phyloP scores from a whole-genome alignment of 306 rosid genomes.

The Ormosia emarginata region DNA sequence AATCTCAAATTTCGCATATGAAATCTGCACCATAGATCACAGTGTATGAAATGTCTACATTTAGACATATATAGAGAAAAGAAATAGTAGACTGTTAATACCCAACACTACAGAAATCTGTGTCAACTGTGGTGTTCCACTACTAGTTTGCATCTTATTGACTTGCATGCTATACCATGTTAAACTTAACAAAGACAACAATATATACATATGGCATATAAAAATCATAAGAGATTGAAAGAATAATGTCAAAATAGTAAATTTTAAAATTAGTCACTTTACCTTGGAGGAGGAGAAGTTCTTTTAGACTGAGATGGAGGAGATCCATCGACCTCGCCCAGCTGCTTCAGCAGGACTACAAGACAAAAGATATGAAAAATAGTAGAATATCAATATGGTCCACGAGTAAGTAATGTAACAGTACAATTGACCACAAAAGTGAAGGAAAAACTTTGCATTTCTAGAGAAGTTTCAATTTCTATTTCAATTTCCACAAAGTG shows the following conservation, averaged over 20 bases:
- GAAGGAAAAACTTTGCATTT: not conserved
- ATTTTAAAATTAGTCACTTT: not conserved
- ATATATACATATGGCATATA: not conserved
- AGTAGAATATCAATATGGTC: not conserved
- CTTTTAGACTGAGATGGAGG: constrained; percentile 65
- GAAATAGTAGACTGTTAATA: not conserved
- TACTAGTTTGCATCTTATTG: not conserved
- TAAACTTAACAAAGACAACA: not conserved
- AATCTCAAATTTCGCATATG: not conserved
- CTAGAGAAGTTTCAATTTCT: not conserved
- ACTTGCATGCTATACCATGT: not conserved
- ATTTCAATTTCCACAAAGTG: not conserved
- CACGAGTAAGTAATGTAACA: not conserved
- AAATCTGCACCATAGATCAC: not conserved
- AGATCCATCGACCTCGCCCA: constrained; percentile 67
- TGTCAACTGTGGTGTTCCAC: not conserved
- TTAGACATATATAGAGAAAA: not conserved
- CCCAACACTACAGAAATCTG: not conserved
- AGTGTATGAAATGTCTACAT: not conserved
- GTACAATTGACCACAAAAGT: not conserved
- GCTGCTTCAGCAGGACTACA: constrained; percentile 60
- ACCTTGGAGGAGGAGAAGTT: constrained; percentile 85
- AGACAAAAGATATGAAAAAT: not conserved
- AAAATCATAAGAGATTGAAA: not conserved
- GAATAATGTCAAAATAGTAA: not conserved